Evolutionary conservation across 164 flowering plant species (phyloP).

Genomic region (Amborella trichopoda): DNA sequence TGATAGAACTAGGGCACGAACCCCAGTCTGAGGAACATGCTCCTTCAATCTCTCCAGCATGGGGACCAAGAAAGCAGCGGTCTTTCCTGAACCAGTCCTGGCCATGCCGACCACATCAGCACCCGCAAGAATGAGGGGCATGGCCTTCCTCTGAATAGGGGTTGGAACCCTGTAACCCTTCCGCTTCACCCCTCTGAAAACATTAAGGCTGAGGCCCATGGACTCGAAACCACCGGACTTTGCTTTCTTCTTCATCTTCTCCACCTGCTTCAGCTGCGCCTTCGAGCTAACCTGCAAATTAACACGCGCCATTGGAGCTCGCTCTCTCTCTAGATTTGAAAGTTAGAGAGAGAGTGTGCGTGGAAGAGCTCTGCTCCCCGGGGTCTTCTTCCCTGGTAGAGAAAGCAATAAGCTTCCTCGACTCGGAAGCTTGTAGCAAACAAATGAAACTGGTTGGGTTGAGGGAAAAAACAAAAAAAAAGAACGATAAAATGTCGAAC

Average conservation of each 20-base stretch:
- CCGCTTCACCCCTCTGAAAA: slow-evolving; percentile 58
- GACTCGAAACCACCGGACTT: slow-evolving; percentile 94
- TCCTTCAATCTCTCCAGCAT: slow-evolving; percentile 72
- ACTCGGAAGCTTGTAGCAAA: too few relatives aligned
- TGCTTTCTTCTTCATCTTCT: slow-evolving; percentile 52
- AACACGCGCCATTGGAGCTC: slow-evolving; percentile 1
- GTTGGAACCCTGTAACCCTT: slow-evolving; percentile 94
- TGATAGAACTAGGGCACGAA: slow-evolving; percentile 72
- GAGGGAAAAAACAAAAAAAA: too few relatives aligned
- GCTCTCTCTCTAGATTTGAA: not conserved
- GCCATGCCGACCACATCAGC: slow-evolving; percentile 98
- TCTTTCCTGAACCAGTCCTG: slow-evolving; percentile 93
- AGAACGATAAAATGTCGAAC: too few relatives aligned
- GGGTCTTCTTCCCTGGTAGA: too few relatives aligned
- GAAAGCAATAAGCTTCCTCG: too few relatives aligned
- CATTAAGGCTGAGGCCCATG: slow-evolving; percentile 42
- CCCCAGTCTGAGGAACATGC: slow-evolving; percentile 63
- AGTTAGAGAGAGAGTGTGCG: too few relatives aligned
- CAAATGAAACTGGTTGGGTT: too few relatives aligned
- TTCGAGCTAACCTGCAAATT: slow-evolving; percentile 39
- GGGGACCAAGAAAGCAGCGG: slow-evolving; percentile 87
- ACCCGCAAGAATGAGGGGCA: slow-evolving; percentile 84
- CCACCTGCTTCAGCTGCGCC: slow-evolving; percentile 40
- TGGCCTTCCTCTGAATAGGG: slow-evolving; percentile 90
- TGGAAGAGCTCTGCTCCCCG: too few relatives aligned